Base-by-base conservation (phyloP, 148 eudicot genomes). In the Dianthus caryophyllus region DNA sequence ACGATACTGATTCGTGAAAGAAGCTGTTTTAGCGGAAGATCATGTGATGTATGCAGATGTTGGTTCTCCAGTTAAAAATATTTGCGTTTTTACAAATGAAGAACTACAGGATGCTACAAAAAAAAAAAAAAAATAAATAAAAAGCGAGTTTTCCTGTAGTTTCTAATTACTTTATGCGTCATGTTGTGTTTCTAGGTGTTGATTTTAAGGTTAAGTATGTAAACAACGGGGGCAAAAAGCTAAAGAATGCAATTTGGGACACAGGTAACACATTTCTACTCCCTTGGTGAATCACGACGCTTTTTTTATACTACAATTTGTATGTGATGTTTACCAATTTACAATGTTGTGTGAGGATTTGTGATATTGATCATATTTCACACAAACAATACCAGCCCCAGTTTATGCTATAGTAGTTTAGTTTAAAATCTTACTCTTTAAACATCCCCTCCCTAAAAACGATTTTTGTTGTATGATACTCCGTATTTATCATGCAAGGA, bases 211-310 rank as follows among this genome's bases (percentile, higher is more conserved):
- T 90, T 26, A 90, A 90, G 78, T 78, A 85, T 77, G 90, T 87
- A 22, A 78, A 84, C 52, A 47, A 82, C 46, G 90, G 88, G 31
- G 96, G 96, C n/a, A 90, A 90, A 61, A 90, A 84, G 72, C 69
- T 90, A 82, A 90, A 90, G 80, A 90, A 87, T 77, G 96, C 96
- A 30, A 90, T 90, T 63, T 90, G 96, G 97, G 97, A 90, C 74
- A 90, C 97, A 70, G 97, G 97, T 90, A 85, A 67, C 54, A 66
- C 25, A 36, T 55, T 50, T 26, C 31, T 41, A 44, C 17, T 16
- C 24, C n/a, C 16, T 69, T n/a, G 39, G 8, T 44, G 24, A 27
- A 8, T 7, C 24, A 26, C 20, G 17, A 21, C 22, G 14, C 22
- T 47, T 65, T 57, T 62, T 27, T 41, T 10, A 27, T 22, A 24